Evolutionary conservation across 1,139 yeast species (phyloP), one percentile per base, ranked within the genome.

Genomic region (Diutina pseudorugosa): DNA sequence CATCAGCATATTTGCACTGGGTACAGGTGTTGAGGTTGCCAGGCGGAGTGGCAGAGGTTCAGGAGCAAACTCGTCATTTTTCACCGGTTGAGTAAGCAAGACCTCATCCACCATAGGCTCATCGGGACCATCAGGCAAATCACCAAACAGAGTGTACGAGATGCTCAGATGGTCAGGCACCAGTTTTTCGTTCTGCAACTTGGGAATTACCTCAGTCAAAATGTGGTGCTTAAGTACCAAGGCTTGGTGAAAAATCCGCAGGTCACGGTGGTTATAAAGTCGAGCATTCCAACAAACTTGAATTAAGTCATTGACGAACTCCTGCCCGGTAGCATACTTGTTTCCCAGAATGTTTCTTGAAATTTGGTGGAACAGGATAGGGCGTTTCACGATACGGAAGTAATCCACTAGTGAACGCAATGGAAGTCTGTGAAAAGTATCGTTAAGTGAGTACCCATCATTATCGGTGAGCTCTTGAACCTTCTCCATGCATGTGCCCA

Each of bases 221-320:
- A 90, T 66, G 64, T 71, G 85, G 50, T 75, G 69, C 61, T 90
- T 94, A 58, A 91, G 67, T 30, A 83, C 74, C 18, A 77, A 72
- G 0, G 97, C 96, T 60, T 85, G 87, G 42, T 74, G 72, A 65
- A 85, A 86, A 51, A 85, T 83, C 16, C 72, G 71, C 0, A 91
- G 81, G 16, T 77, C 82, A 57, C 80, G 82, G 55, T 82, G 82
- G 64, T 91, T 91, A 66, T 84, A 91, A 51, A 83, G 78, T 57
- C 89, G 78, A 2, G 97, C 97, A 64, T 91, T 91, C 90, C 95
- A 88, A 1, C 88, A 78, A 51, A 91, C 85, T 65, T 87, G 93
- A 0, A 85, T 89, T 56, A 91, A 65, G 64, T 90, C 97, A 55
- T 73, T 76, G 47, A 91, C 69, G 64, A 89, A 90, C 54, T 80